Evolutionary conservation across 805 yeast species (phyloP).

Genomic region (Cephaloascus albidus): DNA sequence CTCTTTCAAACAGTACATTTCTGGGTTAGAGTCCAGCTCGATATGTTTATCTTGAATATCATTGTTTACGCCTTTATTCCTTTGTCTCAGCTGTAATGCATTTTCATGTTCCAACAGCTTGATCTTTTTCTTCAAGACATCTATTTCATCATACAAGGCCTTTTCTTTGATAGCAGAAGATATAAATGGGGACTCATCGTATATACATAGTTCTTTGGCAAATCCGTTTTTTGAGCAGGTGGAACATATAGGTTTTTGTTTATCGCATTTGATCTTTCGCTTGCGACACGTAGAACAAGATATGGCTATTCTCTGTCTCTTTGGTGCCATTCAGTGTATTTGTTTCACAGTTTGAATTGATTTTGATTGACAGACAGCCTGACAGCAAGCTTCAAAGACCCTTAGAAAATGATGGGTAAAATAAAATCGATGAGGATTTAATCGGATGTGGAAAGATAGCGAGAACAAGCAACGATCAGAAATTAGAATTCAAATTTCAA

Average conservation of each 20-base stretch:
- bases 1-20: background rate
- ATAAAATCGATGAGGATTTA: background rate
- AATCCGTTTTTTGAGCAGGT: conserved; percentile 2
- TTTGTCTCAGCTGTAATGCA: no score
- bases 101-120: no score
- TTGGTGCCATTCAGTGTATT: conserved; percentile 1
- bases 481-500: no score
- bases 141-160: conserved; percentile 8
- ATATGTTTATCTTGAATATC: no score
- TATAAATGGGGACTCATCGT: conserved; percentile 15
- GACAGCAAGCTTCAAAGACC: no score
- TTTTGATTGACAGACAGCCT: no score
- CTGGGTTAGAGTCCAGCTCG: background rate
- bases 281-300: conserved; percentile 3
- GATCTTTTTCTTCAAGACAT: conserved; percentile 3
- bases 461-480: no score
- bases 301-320: conserved; percentile 2
- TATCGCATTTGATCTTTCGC: conserved; percentile 3
- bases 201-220: conserved; percentile 12
- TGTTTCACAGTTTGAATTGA: no score
- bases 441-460: background rate
- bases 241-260: conserved; percentile 1
- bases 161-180: conserved; percentile 10
- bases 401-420: no score
- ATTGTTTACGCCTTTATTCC: background rate